Base-by-base conservation (phyloP, 305 asterid species). In the Galium porrigens region DNA sequence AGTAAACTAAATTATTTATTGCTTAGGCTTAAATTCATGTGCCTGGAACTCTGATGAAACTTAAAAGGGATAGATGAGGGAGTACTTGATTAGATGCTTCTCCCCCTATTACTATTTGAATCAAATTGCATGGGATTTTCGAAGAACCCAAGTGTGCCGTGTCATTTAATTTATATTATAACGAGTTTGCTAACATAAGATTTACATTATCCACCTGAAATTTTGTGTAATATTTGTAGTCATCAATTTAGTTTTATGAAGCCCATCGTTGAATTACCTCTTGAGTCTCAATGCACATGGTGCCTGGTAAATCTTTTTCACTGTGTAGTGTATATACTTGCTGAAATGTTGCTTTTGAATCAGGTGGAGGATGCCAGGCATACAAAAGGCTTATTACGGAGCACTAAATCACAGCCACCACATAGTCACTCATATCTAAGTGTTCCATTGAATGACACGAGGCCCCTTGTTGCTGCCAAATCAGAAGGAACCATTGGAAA, bases 401-500 rank as follows among this genome's bases (percentile, higher is more conserved):
- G 20, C 33, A 61, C 58, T 41, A 71, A 72, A 60, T 72, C 57
- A 46, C 76, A 68, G 64, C 67, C 81, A 52, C 52, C 81, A 60
- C 89, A 83, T 69, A 87, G 94, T 69, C 78, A 37, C 32, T 89
- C 97, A 4, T 84, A 74, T 73, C 94, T 94, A 6, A 73, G 61
- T 39, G 79, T 83, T 55, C 82, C 81, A 73, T 72, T 86, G 44
- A 78, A 56, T 46, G 46, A 34, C 7, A 30, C 22, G 8, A 61
- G 69, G 12, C 75, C 76, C 32, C 77, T 87, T 75, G 63, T 73
- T 48, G 79, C 94, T 27, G 80, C 69, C 27, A 83, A 76, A 80
- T 92, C 99, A 1, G 97, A 92, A 78, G 94, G 97, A 59, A 79
- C 94, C 52, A 46, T 89, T 76, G 69, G 71, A 14, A 75, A 69